Evolutionary conservation across 169 alveolate species (phyloP).

Genomic region (Perkinsus marinus): DNA sequence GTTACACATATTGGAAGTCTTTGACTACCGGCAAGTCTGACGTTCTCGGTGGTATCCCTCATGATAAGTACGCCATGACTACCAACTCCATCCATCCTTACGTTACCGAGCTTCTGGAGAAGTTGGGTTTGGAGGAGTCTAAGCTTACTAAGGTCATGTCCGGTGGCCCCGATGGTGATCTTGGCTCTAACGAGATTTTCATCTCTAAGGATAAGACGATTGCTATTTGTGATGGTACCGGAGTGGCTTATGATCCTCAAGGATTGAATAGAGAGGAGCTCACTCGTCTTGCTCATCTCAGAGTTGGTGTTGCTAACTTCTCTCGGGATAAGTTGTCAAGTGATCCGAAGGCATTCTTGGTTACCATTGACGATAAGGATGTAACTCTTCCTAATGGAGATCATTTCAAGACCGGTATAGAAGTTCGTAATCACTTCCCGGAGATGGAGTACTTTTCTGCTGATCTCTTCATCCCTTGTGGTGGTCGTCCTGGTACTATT

Average conservation of each 20-base stretch:
- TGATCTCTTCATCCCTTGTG: constrained; percentile 67
- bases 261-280: constrained; percentile 58
- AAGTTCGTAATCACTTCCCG: constrained; percentile 28
- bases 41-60: constrained; percentile 70
- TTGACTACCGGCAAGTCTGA: constrained; percentile 67
- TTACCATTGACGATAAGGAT: constrained; percentile 5
- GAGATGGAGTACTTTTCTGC: constrained; percentile 35
- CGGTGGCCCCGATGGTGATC: constrained; percentile 78
- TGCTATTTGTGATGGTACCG: constrained; percentile 61
- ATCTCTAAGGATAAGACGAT: constrained; percentile 50
- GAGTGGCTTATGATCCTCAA: constrained; percentile 59
- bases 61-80: constrained; percentile 68
- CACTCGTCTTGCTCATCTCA: constrained; percentile 34
- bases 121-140: constrained; percentile 40
- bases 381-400: too few species aligned
- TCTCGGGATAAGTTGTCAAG: too few species aligned
- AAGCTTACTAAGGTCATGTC: constrained; percentile 53
- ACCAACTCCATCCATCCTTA: constrained; percentile 31
- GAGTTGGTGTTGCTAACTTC: too few species aligned
- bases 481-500: constrained; percentile 67
- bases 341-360: not conserved
- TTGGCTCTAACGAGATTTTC: constrained; percentile 63
- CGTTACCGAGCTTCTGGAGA: constrained; percentile 21
- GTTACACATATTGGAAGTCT: constrained; percentile 43
- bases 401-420: too few species aligned